A percentile compares a stretch with the other conserved stretches of the same genome.
Conservation (phyloP, 2,329 filamentous ascomycete species). For the Diplodia intermedia region DNA sequence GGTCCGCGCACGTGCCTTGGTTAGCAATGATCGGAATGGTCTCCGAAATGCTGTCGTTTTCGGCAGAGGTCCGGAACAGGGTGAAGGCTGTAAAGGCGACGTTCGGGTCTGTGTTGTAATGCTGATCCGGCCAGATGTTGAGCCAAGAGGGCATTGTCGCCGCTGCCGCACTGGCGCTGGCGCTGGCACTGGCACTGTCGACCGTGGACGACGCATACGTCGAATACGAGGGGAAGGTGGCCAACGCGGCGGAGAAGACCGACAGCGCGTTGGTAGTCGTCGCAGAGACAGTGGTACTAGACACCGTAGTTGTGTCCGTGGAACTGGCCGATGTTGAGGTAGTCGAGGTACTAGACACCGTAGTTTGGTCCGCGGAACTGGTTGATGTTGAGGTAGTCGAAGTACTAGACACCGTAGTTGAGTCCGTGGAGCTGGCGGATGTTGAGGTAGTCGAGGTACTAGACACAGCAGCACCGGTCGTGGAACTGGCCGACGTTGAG, state of each 20-base stretch:
- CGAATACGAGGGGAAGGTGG: too few species aligned
- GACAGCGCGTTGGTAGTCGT: background rate
- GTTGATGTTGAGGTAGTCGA: background rate
- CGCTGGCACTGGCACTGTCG: too few species aligned
- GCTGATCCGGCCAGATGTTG: background rate
- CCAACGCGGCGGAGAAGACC: too few species aligned
- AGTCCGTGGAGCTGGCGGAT: too few species aligned
- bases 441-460: too few species aligned
- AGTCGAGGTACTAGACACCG: too few species aligned
- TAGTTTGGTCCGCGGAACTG: background rate
- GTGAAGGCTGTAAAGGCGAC: background rate
- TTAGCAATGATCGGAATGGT: background rate
- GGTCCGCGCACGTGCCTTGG: background rate
- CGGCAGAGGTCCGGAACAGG: background rate
- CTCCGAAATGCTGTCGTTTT: background rate
- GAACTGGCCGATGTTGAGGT: too few species aligned
- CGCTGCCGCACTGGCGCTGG: too few species aligned
- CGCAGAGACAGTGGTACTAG: background rate
- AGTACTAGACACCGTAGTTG: too few species aligned
- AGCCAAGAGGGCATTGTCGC: background rate
- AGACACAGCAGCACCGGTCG: background rate
- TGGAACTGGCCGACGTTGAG: too few species aligned
- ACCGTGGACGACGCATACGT: too few species aligned
- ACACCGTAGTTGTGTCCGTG: too few species aligned
- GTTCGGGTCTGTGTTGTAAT: background rate